Percentiles rank a stretch among this genome's conserved stretches.
Conservation (phyloP, 306 rosid species). For the Quercus dentata region DNA sequence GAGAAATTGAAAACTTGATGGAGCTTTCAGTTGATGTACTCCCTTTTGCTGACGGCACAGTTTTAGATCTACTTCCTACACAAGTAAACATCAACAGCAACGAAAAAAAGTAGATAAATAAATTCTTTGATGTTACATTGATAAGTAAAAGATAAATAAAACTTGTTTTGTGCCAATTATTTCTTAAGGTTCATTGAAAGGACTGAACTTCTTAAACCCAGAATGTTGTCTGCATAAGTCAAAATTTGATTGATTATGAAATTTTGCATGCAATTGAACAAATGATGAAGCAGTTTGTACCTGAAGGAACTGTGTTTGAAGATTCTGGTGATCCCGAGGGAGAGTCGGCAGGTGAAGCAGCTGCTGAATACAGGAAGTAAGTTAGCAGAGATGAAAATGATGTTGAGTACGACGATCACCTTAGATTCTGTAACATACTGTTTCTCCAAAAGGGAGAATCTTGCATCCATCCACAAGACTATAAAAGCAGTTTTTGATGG, state of each 20-base stretch:
- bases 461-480: neutral
- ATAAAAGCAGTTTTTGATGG: neutral
- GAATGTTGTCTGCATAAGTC: neutral
- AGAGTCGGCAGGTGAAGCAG: conserved; percentile 58
- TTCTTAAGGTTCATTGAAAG: neutral
- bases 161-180: neutral
- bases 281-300: conserved; percentile 17
- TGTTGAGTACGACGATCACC: neutral
- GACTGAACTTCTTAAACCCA: neutral
- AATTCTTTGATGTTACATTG: neutral
- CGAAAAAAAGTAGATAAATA: neutral
- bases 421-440: neutral
- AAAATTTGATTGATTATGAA: conserved; percentile 1
- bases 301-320: conserved; percentile 45
- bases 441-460: neutral
- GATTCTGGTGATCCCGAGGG: conserved; percentile 62
- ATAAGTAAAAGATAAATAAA: neutral
- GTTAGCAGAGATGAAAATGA: conserved; percentile 13
- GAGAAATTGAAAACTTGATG: conserved; percentile 43
- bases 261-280: too few relatives aligned
- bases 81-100: conserved; percentile 3
- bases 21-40: conserved; percentile 40
- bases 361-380: conserved; percentile 16
- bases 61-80: conserved; percentile 58
- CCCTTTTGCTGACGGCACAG: conserved; percentile 45